These are phyloP conservation scores for Tylopilus vinaceipallidus DNA, from an alignment of 768 basidiomycete species.

Conservation along the genomic window DNA sequence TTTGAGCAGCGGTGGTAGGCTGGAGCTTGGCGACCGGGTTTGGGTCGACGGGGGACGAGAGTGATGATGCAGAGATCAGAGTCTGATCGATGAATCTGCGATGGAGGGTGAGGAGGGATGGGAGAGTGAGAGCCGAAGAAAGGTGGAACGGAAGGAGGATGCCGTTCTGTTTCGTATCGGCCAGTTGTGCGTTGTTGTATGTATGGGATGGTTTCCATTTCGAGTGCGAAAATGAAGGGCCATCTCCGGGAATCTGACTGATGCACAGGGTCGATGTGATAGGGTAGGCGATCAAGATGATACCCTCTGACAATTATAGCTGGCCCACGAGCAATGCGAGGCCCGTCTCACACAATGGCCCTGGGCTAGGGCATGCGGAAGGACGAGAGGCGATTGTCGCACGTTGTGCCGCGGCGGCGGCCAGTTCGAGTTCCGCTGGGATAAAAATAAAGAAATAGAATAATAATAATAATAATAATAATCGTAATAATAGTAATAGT, in stretches of 20 bases:
- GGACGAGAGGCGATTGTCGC: too few species aligned
- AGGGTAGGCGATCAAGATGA: conserved; percentile 38
- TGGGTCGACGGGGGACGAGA: too few species aligned
- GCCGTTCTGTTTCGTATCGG: conserved; percentile 12
- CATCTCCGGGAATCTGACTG: conserved; percentile 32
- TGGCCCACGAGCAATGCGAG: too few species aligned
- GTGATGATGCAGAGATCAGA: too few species aligned
- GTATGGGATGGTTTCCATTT: conserved; percentile 26
- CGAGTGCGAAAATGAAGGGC: conserved; percentile 17
- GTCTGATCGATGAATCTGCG: too few species aligned
- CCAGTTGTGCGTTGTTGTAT: conserved; percentile 23
- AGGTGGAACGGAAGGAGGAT: conserved; percentile 8
- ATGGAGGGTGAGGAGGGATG: too few species aligned
- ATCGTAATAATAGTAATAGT: too few species aligned
- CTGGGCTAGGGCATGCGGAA: conserved; percentile 28
- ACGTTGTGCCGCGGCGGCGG: too few species aligned
- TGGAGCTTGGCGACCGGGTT: conserved; percentile 24
- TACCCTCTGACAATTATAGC: conserved; percentile 24
- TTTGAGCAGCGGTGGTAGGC: conserved; percentile 23
- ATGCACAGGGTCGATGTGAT: conserved; percentile 37
- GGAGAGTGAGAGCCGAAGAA: background rate
- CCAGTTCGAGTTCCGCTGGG: too few species aligned
- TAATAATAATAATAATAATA: too few species aligned
- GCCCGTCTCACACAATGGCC: conserved; percentile 13
- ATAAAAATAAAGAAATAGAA: too few species aligned